These are phyloP conservation scores for Spergularia bocconei DNA, from an alignment of 148 eudicot species.

Conservation along the genomic window DNA sequence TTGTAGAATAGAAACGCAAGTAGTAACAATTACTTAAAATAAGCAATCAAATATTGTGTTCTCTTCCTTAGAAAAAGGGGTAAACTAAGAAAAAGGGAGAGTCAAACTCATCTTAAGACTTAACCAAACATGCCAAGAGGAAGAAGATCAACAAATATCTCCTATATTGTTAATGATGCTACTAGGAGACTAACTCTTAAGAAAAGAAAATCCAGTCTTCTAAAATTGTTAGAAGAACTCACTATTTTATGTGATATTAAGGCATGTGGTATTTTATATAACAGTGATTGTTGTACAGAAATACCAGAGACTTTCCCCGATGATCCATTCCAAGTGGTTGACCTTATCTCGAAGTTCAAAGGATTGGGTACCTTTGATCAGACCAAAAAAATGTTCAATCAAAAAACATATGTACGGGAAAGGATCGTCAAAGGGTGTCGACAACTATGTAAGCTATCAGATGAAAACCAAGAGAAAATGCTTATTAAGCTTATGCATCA, in stretches of 20 bases:
- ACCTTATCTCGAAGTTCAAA: not conserved
- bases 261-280: slow-evolving; percentile 18
- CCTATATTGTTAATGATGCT: not conserved
- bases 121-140: not conserved
- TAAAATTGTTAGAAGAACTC: slow-evolving; percentile 9
- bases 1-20: too few species aligned
- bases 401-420: not conserved
- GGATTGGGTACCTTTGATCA: not conserved
- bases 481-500: not conserved
- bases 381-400: not conserved
- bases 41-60: too few species aligned
- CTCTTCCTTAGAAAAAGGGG: not conserved
- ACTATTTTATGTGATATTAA: slow-evolving; percentile 14
- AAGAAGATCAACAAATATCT: not conserved
- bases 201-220: not conserved
- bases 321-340: not conserved
- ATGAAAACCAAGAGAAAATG: not conserved
- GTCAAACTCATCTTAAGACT: too few species aligned
- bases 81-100: not conserved
- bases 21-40: too few species aligned
- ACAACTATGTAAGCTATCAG: not conserved
- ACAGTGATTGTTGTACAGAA: not conserved
- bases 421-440: not conserved
- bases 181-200: not conserved
- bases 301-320: not conserved